Evolutionary conservation across 768 basidiomycete genomes (phyloP).

Genomic region (Lentinula aciculospora): DNA sequence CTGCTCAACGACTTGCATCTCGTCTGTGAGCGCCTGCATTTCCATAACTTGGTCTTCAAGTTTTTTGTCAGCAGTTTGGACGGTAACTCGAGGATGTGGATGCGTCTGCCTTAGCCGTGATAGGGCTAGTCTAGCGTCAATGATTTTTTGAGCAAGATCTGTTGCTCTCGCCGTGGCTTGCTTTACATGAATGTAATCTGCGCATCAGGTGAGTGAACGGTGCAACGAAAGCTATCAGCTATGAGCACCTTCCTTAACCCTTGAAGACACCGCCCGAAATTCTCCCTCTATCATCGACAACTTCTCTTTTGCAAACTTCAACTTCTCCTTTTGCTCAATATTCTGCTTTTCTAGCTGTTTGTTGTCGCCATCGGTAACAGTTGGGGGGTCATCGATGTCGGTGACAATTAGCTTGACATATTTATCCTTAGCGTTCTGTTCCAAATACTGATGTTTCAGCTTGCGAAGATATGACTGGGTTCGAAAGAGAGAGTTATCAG

Average conservation of each 20-base stretch:
- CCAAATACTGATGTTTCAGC: slow-evolving; percentile 85
- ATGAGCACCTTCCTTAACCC: slow-evolving; percentile 59
- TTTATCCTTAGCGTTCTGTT: slow-evolving; percentile 87
- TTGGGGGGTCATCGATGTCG: slow-evolving; percentile 77
- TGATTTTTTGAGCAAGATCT: slow-evolving; percentile 65
- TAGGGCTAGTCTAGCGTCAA: slow-evolving; percentile 76
- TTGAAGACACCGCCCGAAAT: slow-evolving; percentile 55
- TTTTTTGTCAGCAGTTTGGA: slow-evolving; percentile 65
- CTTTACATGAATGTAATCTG: slow-evolving; percentile 60
- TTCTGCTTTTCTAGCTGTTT: slow-evolving; percentile 55
- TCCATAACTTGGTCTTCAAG: slow-evolving; percentile 72
- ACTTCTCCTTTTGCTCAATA: slow-evolving; percentile 61
- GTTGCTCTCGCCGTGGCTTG: slow-evolving; percentile 48
- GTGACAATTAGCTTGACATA: slow-evolving; percentile 85
- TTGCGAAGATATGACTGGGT: slow-evolving; percentile 68
- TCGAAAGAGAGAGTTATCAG: background rate
- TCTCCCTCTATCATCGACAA: slow-evolving; percentile 60
- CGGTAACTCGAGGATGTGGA: slow-evolving; percentile 74
- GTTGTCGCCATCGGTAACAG: slow-evolving; percentile 77
- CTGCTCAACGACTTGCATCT: slow-evolving; percentile 48
- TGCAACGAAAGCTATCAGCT: background rate
- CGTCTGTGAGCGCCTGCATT: slow-evolving; percentile 73
- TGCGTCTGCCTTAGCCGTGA: slow-evolving; percentile 78
- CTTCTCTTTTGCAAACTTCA: slow-evolving; percentile 60
- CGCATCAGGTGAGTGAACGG: background rate